Evolutionary conservation across 2,329 filamentous ascomycete species (phyloP), one percentile per base, ranked within the genome.

Genomic region (Talaromyces sp.): DNA sequence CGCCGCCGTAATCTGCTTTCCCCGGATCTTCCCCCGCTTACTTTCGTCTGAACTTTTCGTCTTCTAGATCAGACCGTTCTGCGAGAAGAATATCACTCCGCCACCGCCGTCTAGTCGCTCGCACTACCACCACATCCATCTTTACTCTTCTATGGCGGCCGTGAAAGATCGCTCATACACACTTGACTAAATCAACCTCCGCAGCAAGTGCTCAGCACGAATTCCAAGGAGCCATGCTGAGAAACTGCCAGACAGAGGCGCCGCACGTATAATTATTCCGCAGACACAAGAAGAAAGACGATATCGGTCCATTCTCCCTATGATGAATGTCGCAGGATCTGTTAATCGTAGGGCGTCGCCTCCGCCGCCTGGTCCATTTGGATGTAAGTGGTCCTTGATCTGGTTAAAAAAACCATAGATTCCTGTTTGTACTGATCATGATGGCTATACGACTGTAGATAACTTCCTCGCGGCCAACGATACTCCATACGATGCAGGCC

Each of bases 291-390:
- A 28, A 21, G 15, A 40, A 48, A 46, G 40, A 22, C 31, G 9
- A 56, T 22, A 39, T 35, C n/a, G n/a, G n/a, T 17, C 21, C 40
- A 52, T 33, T 48, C 28, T 56, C 50, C 52, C 53, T 60, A 64
- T 59, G 53, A 74, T 75, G 70, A 67, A 75, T 61, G 66, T 68
- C 57, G 67, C 66, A 35, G 63, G 64, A 39, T 61, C 69, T 33
- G 64, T 73, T 60, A 57, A 67, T 57, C 69, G 65, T 80, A 74
- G 78, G 33, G 59, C 53, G 19, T 53, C 79, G 70, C 76, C 80
- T 66, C 78, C 83, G 66, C 74, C 78, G 58, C 78, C 81, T 63
- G 75, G 82, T 68, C 82, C 84, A 37, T 89, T 89, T 79, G 86
- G 86, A 67, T 89, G 86, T 89, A 80, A 65, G 85, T 81, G 48